phyloP scores from a whole-genome alignment of 495 filamentous ascomycete genomes.

The Filosporella fistucella region DNA sequence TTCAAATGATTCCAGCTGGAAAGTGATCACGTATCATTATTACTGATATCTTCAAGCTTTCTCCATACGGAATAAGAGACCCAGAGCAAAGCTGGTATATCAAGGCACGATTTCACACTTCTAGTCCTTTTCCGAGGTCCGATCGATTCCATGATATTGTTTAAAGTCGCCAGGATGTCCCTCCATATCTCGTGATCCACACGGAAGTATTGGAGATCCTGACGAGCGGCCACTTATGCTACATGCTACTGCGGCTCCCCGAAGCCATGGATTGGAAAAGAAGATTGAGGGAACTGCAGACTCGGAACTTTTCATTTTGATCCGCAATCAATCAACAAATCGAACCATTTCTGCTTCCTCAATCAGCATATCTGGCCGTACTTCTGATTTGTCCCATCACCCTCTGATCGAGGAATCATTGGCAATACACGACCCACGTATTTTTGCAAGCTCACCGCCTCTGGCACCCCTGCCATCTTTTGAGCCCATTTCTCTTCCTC shows the following conservation, averaged over 20 bases:
- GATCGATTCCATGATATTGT: too few species aligned
- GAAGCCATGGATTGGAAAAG: slow-evolving; percentile 11
- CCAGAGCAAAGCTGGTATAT: too few species aligned
- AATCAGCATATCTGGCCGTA: slow-evolving; percentile 4
- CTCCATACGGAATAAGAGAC: too few species aligned
- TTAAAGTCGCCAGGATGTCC: too few species aligned
- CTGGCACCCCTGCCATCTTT: slow-evolving; percentile 3
- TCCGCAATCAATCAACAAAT: background rate
- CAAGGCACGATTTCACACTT: too few species aligned
- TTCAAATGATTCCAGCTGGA: too few species aligned
- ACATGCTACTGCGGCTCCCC: slow-evolving; percentile 18
- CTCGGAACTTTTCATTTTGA: background rate
- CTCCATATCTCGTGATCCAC: slow-evolving; percentile 4
- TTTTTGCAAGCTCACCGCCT: slow-evolving; percentile 24
- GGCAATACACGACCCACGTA: slow-evolving; percentile 27
- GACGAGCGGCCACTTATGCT: slow-evolving; percentile 6
- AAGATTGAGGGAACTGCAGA: slow-evolving; percentile 2
- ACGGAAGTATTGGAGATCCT: slow-evolving; percentile 14
- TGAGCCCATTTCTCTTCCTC: slow-evolving; percentile 6
- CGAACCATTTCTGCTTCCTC: background rate
- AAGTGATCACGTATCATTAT: too few species aligned
- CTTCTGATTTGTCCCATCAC: slow-evolving; percentile 18
- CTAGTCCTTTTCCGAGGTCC: too few species aligned
- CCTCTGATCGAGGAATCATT: slow-evolving; percentile 17
- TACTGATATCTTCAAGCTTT: too few species aligned